phyloP scores from a whole-genome alignment of 2,329 filamentous ascomycete species.

The Anthostomella pinea region DNA sequence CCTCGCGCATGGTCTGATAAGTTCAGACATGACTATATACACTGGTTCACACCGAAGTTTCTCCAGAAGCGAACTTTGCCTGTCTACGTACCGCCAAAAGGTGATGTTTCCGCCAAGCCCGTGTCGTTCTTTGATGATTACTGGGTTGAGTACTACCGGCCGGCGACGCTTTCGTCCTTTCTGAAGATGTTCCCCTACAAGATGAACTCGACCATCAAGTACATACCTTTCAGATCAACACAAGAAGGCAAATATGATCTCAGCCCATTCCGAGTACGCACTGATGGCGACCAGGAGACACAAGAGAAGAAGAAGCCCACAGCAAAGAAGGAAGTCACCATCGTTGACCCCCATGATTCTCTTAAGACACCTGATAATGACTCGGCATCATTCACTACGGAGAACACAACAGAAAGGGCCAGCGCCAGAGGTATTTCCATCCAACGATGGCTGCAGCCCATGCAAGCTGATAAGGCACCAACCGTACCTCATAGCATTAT shows the following conservation, averaged over 20 bases:
- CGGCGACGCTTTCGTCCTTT: conserved; percentile 81
- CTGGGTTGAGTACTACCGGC: conserved; percentile 96
- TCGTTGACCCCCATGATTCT: conserved; percentile 57
- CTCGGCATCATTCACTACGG: conserved; percentile 37
- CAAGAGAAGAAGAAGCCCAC: conserved; percentile 56
- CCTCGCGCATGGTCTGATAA: conserved; percentile 70
- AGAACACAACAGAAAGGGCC: conserved; percentile 32
- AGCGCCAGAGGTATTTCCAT: conserved; percentile 50
- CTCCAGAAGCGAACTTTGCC: conserved; percentile 63
- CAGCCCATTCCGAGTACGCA: conserved; percentile 83
- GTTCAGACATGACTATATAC: conserved; percentile 69
- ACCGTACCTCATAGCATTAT: conserved; percentile 50
- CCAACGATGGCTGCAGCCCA: conserved; percentile 60
- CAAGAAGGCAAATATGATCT: conserved; percentile 75
- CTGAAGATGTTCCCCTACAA: conserved; percentile 89
- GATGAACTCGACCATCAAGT: conserved; percentile 85
- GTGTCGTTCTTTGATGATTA: conserved; percentile 80
- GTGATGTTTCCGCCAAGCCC: conserved; percentile 39
- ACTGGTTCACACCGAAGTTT: conserved; percentile 79
- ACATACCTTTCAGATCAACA: conserved; percentile 72
- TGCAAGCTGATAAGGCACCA: conserved; percentile 35
- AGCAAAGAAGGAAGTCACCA: conserved; percentile 65
- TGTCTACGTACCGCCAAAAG: conserved; percentile 38
- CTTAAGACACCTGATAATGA: conserved; percentile 38
- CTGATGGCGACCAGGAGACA: conserved; percentile 55